Evolutionary conservation across 1,284 basidiomycete species (phyloP), one percentile per base, ranked within the genome.

Genomic region (Leccinum angustisporum): DNA sequence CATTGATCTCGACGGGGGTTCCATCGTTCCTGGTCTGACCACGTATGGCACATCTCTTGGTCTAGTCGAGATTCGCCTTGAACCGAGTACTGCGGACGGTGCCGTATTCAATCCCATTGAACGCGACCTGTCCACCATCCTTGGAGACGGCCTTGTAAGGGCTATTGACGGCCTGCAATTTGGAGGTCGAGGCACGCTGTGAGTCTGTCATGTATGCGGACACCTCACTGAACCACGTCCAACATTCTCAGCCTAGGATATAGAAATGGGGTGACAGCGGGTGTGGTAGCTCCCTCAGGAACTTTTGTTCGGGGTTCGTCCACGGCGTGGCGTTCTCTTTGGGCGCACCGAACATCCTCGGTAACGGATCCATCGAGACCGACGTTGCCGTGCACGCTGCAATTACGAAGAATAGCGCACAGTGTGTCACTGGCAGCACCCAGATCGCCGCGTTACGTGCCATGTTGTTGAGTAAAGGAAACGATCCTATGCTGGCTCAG

Each of bases 121-220:
- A 21, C 61, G 64, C 0, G 74, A 81, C 5, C 65, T 72, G 56
- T 85, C 85, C 0, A 62, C 67, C 11, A 75, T 88, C 16, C 66
- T 86, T 33, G 76, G 80, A 57, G 81, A 85, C 61, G 76, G 81
- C 0, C 70, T 91, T 8, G 77, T 86, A 8, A 80, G 83, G 54
- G 90, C 87, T 2, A 81, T 84, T 50, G 92, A 94, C 69, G 88
- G 87, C 0, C 78, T 92, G 11, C 79, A 83, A 65, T 94, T 92
- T 68, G 82, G 81, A 16, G 90, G 87, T 11, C 82, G 90, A 60
- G 83, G 92, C 71, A 84, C 85, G 51, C 72, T 91, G 88, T 89
- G 68, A 73, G 88, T 77, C 38, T 33, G 33, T 2, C 8, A 68
- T 61, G 56, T 60, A 40, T 64, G 68, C 13, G 65, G 30, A 54